Evolutionary conservation across 768 basidiomycete genomes (phyloP), one percentile per base, ranked within the genome.

Genomic region (Calocera cornea): DNA sequence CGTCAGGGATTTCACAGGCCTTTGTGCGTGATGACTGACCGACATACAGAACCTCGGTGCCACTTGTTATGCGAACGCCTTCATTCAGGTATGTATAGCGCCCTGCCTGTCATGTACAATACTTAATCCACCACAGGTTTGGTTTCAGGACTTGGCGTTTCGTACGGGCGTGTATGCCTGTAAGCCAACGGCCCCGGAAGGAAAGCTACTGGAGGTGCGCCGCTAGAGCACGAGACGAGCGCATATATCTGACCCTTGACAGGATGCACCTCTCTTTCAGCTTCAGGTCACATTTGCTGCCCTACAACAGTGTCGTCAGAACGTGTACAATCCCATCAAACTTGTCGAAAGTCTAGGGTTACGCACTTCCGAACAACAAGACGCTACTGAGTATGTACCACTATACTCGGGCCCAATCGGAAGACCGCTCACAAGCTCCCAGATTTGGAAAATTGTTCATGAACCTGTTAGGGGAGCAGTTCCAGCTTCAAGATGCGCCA

Each of bases 391-490:
- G 92, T 97, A 73, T 66, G 85, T 74, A 31, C 29, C 41, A 22
- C 27, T 67, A 34, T 54, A 64, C 27, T 40, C 7, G 33, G 27
- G 17, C n/a, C 34, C 60, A 36, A 27, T 54, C 17, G 34, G 31
- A 24, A 8, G 34, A 7, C 14, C 40, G 41, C 63, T 65, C 11
- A 70, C 60, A 64, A 72, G 54, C 34, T 31, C 22, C 0, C 73
- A 95, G 93, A 74, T 95, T 97, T 74, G 93, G 92, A 1, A 97
- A 97, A 72, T 82, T 97, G 19, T 95, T 97, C 77, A 89, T 97
- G 84, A 86, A 86, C 14, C 88, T 93, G 73, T 81, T 97, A 36
- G 90, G 92, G 70, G 81, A 80, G 7, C 92, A 97, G 76, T 97
- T 97, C 76, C 83, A 85, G 76, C 92, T 90, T 74, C 93, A 97